phyloP scores from a whole-genome alignment of 2,329 filamentous ascomycete species.

The Diaporthe sp. region DNA sequence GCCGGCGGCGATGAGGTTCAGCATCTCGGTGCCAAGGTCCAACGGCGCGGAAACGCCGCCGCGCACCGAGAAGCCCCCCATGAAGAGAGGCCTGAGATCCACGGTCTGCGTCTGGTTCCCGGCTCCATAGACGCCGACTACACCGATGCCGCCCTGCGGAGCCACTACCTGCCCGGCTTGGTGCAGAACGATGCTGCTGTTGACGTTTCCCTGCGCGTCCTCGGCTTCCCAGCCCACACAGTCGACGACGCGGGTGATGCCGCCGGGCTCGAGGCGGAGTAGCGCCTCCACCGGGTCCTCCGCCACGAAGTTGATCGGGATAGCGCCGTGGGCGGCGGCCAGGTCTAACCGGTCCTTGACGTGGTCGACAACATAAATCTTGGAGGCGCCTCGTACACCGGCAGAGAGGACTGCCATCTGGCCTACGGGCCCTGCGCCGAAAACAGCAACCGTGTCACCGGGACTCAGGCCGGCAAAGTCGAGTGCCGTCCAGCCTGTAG shows the following conservation, averaged over 20 bases:
- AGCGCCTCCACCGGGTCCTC: slow-evolving; percentile 72
- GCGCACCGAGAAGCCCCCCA: background rate
- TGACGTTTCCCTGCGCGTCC: slow-evolving; percentile 45
- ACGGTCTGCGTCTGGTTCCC: background rate
- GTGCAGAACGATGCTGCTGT: slow-evolving; percentile 66
- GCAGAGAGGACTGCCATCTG: slow-evolving; percentile 76
- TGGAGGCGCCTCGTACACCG: slow-evolving; percentile 70
- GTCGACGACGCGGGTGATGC: slow-evolving; percentile 74
- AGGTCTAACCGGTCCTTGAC: slow-evolving; percentile 71
- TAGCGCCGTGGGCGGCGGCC: slow-evolving; percentile 73
- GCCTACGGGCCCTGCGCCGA: slow-evolving; percentile 75
- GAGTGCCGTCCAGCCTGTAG: slow-evolving; percentile 67
- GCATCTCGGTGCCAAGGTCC: background rate
- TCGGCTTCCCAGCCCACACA: slow-evolving; percentile 76
- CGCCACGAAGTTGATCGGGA: slow-evolving; percentile 72
- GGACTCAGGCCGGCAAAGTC: slow-evolving; percentile 69
- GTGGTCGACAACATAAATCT: slow-evolving; percentile 73
- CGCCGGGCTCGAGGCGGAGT: slow-evolving; percentile 63
- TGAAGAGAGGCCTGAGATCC: background rate
- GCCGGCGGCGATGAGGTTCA: slow-evolving; percentile 73
- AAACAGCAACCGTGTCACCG: slow-evolving; percentile 74
- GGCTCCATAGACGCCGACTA: slow-evolving; percentile 62
- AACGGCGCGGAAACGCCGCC: background rate
- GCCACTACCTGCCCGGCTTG: slow-evolving; percentile 74
- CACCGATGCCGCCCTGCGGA: slow-evolving; percentile 71